Percentiles rank a stretch among this genome's conserved stretches.
phyloP scores from a whole-genome alignment of 1,284 basidiomycete species.

The Gomphus bonarii region DNA sequence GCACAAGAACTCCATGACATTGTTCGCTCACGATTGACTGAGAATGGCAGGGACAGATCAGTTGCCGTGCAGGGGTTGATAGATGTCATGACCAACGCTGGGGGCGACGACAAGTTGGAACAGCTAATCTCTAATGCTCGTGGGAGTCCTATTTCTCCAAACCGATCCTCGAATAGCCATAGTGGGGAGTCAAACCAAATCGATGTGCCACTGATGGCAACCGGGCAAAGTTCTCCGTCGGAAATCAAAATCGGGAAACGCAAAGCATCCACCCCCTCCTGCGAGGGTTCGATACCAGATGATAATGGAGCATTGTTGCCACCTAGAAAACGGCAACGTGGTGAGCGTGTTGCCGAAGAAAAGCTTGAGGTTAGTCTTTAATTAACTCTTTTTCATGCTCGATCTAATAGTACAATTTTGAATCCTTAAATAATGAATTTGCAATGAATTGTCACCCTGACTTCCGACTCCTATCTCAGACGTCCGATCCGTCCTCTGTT shows the following conservation, averaged over 20 bases:
- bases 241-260: neutral
- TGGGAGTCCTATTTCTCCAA: neutral
- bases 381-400: neutral
- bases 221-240: neutral
- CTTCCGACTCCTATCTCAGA: neutral
- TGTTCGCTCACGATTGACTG: slow-evolving; percentile 1
- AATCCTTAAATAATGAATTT: neutral
- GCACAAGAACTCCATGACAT: slow-evolving; percentile 3
- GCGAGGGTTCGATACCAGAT: neutral
- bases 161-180: neutral
- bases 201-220: neutral
- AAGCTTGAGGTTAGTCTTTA: neutral
- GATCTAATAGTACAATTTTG: neutral
- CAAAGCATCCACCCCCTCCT: neutral
- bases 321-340: neutral
- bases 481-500: neutral
- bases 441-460: neutral
- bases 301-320: neutral
- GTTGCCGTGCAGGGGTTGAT: slow-evolving; percentile 5
- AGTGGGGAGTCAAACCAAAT: neutral
- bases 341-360: neutral
- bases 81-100: slow-evolving; percentile 1
- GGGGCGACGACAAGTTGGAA: neutral
- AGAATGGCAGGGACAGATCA: slow-evolving; percentile 4
- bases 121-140: neutral